These are phyloP conservation scores for Acephala macrosclerotiorum DNA, from an alignment of 2,329 filamentous ascomycete genomes.

Conservation along the genomic window DNA sequence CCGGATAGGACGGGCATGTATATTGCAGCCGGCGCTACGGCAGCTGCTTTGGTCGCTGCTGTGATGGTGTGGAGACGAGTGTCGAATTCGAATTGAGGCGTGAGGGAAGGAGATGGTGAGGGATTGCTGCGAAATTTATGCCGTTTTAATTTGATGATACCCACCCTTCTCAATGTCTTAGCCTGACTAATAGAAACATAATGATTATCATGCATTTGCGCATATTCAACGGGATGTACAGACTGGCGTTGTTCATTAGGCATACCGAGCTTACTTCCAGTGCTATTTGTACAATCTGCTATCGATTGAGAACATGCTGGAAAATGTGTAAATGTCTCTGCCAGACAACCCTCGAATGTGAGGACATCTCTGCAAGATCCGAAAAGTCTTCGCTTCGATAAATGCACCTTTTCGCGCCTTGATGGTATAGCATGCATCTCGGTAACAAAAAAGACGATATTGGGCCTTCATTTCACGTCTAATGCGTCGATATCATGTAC, in stretches of 20 bases:
- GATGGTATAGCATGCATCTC: too few species aligned
- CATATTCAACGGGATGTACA: background rate
- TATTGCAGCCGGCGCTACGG: slow-evolving; percentile 79
- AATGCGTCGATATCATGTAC: too few species aligned
- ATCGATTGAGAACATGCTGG: background rate
- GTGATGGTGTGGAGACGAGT: slow-evolving; percentile 67
- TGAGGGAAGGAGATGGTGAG: background rate
- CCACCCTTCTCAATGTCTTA: slow-evolving; percentile 26
- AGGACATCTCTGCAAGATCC: too few species aligned
- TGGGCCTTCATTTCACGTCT: too few species aligned
- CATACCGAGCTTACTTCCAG: background rate
- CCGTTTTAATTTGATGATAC: slow-evolving; percentile 39
- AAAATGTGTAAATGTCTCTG: too few species aligned
- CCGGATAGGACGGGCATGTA: slow-evolving; percentile 87
- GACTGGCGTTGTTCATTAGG: too few species aligned
- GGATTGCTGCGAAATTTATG: slow-evolving; percentile 14
- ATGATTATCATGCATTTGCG: background rate
- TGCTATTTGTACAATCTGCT: background rate
- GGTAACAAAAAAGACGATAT: too few species aligned
- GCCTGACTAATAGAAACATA: background rate
- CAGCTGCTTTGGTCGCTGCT: slow-evolving; percentile 68
- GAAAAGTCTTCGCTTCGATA: too few species aligned
- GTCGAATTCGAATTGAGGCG: slow-evolving; percentile 39
- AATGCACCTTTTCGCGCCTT: too few species aligned
- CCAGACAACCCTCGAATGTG: too few species aligned